phyloP scores from a whole-genome alignment of 179 eudicot genomes.

The Silene coronaria region DNA sequence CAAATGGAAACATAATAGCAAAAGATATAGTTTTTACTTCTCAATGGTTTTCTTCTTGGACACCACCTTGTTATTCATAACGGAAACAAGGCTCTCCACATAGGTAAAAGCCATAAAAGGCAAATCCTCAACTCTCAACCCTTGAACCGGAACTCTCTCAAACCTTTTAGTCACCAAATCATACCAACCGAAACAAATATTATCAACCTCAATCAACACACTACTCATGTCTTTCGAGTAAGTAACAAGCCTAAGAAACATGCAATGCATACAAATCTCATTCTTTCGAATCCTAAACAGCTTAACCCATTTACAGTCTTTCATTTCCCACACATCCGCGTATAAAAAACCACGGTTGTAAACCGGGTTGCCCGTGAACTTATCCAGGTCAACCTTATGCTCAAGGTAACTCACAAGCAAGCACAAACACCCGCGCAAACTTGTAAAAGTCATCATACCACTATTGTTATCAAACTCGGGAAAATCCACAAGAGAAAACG shows the following conservation, averaged over 20 bases:
- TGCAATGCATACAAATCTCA: background rate
- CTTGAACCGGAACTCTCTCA: background rate
- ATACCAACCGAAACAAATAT: slow-evolving; percentile 14
- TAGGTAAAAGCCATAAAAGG: background rate
- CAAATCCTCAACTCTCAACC: background rate
- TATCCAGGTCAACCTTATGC: background rate
- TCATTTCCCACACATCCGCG: slow-evolving; percentile 17
- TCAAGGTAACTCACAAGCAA: background rate
- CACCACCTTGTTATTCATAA: background rate
- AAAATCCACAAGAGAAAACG: background rate
- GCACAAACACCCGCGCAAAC: slow-evolving; percentile 7
- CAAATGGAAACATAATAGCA: background rate
- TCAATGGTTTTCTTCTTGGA: background rate
- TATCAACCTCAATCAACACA: slow-evolving; percentile 4
- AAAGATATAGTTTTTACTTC: background rate
- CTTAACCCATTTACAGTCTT: slow-evolving; percentile 12
- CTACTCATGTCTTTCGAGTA: slow-evolving; percentile 8
- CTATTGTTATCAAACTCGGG: background rate
- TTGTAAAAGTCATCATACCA: no score
- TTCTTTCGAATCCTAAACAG: background rate
- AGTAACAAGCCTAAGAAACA: background rate
- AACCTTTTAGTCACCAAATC: background rate
- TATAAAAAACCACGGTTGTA: background rate
- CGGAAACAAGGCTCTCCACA: slow-evolving; percentile 17
- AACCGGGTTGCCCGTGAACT: background rate